Percentiles rank a stretch among this genome's conserved stretches.
Evolutionary conservation across 2,329 filamentous ascomycete genomes (phyloP).

Genomic region (Mollisia scopiformis): DNA sequence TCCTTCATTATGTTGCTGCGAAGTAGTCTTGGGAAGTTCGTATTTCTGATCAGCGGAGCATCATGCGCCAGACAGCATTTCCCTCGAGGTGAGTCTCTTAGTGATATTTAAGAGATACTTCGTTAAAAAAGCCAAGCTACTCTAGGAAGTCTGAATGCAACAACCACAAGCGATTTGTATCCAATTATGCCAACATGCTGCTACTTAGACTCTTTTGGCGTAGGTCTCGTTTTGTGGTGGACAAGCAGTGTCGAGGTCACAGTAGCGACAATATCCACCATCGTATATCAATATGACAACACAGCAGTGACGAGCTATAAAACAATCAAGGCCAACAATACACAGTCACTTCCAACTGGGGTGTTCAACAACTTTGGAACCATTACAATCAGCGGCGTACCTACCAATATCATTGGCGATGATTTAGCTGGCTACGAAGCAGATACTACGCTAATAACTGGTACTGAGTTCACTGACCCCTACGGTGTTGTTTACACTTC

Average conservation of each 20-base stretch:
- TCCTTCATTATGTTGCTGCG: neutral
- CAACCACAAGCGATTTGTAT: neutral
- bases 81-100: neutral
- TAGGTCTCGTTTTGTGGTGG: constrained; percentile 19
- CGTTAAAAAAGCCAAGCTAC: neutral
- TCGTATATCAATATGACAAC: constrained; percentile 17
- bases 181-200: constrained; percentile 6
- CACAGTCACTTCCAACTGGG: constrained; percentile 11
- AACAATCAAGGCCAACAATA: constrained; percentile 7
- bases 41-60: neutral
- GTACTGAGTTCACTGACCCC: constrained; percentile 22
- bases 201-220: constrained; percentile 16
- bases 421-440: constrained; percentile 7
- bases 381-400: constrained; percentile 1
- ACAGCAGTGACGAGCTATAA: constrained; percentile 11
- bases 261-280: constrained; percentile 7
- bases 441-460: constrained; percentile 11
- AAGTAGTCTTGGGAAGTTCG: neutral
- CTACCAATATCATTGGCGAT: constrained; percentile 11
- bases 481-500: constrained; percentile 20
- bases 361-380: neutral
- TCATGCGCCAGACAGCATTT: neutral
- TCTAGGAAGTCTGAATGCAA: neutral
- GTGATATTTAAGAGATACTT: neutral
- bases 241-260: constrained; percentile 15